phyloP scores from a whole-genome alignment of 2,329 filamentous ascomycete genomes.

The Dactylonectria estremocensis region DNA sequence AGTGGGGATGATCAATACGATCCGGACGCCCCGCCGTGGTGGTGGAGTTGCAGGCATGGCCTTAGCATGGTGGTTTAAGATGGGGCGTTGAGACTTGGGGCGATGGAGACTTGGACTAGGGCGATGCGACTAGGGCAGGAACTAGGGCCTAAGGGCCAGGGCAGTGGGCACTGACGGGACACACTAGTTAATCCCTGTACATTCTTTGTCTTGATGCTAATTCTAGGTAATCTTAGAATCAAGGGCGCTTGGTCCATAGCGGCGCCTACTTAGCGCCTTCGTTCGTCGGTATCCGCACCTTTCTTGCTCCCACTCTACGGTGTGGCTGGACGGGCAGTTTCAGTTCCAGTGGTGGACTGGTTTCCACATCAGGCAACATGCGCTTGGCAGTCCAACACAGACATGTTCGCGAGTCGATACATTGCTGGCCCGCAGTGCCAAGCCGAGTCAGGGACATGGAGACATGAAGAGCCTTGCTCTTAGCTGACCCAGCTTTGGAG shows the following conservation, averaged over 20 bases:
- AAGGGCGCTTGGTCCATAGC: constrained; percentile 1
- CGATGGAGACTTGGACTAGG: no score
- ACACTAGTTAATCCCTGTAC: no score
- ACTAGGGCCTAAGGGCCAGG: background rate
- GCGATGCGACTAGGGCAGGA: no score
- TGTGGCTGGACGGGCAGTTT: background rate
- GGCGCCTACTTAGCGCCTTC: background rate
- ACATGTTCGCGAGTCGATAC: background rate
- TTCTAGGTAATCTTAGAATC: background rate
- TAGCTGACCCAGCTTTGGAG: background rate
- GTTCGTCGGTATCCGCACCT: background rate
- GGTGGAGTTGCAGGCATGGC: no score
- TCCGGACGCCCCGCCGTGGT: no score
- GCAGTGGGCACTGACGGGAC: no score
- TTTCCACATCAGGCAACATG: background rate
- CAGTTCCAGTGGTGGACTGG: background rate
- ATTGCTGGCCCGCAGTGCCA: background rate
- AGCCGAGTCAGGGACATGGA: background rate
- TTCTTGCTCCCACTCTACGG: background rate
- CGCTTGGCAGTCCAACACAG: background rate
- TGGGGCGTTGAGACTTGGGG: no score
- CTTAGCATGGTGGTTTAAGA: no score
- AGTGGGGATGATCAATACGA: no score
- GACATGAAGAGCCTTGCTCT: background rate
- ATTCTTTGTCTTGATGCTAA: background rate